Conservation (phyloP, 352 stramenopile genomes). For the Phytopythium helicoides region DNA sequence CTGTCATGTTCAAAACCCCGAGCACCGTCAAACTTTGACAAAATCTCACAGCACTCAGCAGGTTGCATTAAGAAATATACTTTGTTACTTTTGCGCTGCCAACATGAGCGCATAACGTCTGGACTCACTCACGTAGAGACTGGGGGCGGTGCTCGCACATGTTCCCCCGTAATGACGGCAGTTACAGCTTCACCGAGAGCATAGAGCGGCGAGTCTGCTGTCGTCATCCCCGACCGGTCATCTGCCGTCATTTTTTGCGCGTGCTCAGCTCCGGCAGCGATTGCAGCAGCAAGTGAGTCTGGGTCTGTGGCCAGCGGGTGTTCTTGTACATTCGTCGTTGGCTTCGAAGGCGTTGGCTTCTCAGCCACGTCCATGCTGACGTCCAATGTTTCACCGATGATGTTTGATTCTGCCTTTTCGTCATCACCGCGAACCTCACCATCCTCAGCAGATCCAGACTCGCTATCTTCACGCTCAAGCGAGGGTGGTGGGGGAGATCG, state of each 20-base stretch:
- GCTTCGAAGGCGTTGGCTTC: background rate
- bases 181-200: background rate
- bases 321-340: no score
- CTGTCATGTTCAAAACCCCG: no score
- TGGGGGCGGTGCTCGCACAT: background rate
- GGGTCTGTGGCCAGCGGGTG: background rate
- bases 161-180: background rate
- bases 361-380: background rate
- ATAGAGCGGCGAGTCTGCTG: background rate
- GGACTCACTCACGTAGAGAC: conserved; percentile 3
- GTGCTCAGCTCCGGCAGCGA: background rate
- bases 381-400: no score
- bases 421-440: conserved; percentile 1
- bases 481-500: background rate
- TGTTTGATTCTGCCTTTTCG: background rate
- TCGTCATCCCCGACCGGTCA: background rate
- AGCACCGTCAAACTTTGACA: no score
- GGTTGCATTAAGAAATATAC: no score
- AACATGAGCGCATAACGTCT: no score
- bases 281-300: background rate
- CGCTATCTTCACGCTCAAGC: background rate
- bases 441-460: background rate
- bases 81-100: no score
- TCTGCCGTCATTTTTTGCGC: background rate
- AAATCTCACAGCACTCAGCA: no score